Percentiles rank a stretch among this genome's conserved stretches.
These are phyloP conservation scores for Alternaria incomplexa DNA, from an alignment of 2,329 filamentous ascomycete species.

Conservation along the genomic window DNA sequence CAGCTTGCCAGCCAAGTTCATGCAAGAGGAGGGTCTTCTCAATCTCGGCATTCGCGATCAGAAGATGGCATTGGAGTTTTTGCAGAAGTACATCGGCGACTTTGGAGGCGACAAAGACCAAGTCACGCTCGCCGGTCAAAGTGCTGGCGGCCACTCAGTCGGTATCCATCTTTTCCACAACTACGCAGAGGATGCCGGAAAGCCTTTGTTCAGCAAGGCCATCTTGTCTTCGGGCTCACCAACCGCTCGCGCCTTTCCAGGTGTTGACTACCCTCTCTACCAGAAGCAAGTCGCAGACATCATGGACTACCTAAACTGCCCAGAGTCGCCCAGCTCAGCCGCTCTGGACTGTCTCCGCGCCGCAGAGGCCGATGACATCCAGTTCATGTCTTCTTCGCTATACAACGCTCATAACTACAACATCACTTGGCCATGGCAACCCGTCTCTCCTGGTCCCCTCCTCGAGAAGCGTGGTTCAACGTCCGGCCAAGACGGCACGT, in stretches of 20 bases:
- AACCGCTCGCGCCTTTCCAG: slow-evolving; percentile 46
- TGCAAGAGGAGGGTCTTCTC: slow-evolving; percentile 42
- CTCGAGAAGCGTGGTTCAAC: slow-evolving; percentile 56
- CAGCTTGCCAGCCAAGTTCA: slow-evolving; percentile 41
- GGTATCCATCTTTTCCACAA: slow-evolving; percentile 47
- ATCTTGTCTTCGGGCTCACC: slow-evolving; percentile 44
- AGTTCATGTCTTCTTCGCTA: slow-evolving; percentile 48
- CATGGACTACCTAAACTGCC: slow-evolving; percentile 39
- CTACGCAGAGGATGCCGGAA: slow-evolving; percentile 39
- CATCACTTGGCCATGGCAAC: slow-evolving; percentile 59
- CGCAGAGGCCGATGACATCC: slow-evolving; percentile 48
- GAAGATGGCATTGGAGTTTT: slow-evolving; percentile 45
- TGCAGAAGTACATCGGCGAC: slow-evolving; percentile 47
- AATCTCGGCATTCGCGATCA: slow-evolving; percentile 44
- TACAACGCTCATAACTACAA: slow-evolving; percentile 49
- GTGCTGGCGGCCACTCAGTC: slow-evolving; percentile 48
- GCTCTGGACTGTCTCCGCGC: slow-evolving; percentile 50
- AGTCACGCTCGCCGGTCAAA: slow-evolving; percentile 51
- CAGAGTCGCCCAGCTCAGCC: slow-evolving; percentile 28
- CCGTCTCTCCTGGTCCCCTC: slow-evolving; percentile 53
- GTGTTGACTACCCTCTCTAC: slow-evolving; percentile 39
- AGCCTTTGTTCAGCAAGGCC: slow-evolving; percentile 41
- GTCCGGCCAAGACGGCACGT: slow-evolving; percentile 42
- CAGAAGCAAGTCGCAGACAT: slow-evolving; percentile 37
- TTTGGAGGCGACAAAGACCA: slow-evolving; percentile 49